These are phyloP conservation scores for Coniochaeta prunicola DNA, from an alignment of 2,329 filamentous ascomycete species.

Conservation along the genomic window DNA sequence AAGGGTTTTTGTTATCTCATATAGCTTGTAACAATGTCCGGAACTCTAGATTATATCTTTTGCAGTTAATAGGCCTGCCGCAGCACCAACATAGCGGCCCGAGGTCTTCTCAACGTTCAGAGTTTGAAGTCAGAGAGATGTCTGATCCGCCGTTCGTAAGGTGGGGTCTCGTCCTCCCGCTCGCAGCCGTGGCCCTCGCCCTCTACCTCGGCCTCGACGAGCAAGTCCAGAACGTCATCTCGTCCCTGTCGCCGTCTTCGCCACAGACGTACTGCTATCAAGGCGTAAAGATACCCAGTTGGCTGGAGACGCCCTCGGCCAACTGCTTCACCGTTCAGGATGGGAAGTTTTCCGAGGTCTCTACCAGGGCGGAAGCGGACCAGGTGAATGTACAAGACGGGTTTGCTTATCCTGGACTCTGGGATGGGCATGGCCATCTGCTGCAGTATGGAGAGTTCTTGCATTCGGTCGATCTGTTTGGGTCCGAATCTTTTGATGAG, in stretches of 20 bases:
- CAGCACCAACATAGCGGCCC: no score
- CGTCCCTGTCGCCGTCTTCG: neutral
- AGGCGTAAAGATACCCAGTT: constrained; percentile 28
- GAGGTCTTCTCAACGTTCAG: no score
- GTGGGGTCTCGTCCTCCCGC: neutral
- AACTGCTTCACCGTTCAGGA: constrained; percentile 9
- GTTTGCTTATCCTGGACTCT: constrained; percentile 58
- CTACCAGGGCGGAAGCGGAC: neutral
- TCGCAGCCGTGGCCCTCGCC: neutral
- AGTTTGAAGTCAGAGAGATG: no score
- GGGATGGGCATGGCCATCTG: constrained; percentile 65
- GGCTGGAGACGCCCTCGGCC: neutral
- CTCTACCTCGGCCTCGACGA: neutral
- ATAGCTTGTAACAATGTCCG: neutral
- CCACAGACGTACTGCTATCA: constrained; percentile 30
- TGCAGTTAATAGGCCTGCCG: no score
- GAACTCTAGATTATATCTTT: neutral
- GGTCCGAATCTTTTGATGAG: constrained; percentile 45
- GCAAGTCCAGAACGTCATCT: neutral
- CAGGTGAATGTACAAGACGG: constrained; percentile 26
- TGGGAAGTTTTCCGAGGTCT: constrained; percentile 2
- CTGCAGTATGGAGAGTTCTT: constrained; percentile 59
- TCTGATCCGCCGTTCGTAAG: neutral
- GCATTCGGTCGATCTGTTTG: constrained; percentile 58
- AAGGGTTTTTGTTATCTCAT: neutral